phyloP scores from a whole-genome alignment of 176 grass and related monocot species.

The Musa itinerans region DNA sequence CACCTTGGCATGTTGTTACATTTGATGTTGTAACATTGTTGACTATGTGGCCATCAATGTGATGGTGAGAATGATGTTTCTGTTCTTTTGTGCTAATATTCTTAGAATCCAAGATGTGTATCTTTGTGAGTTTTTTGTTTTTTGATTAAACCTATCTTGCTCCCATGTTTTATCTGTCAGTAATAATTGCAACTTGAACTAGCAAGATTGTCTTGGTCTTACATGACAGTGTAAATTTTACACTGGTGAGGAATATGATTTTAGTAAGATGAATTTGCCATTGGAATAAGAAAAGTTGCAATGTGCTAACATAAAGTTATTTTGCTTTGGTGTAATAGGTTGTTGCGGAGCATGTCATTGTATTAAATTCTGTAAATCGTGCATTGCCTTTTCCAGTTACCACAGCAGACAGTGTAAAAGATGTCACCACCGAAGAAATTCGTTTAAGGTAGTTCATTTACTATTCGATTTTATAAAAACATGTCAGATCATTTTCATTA shows the following conservation, averaged over 20 bases:
- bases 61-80: not conserved
- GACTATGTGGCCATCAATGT: not conserved
- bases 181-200: not conserved
- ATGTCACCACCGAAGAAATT: conserved; percentile 85
- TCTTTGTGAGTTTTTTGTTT: not conserved
- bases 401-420: conserved; percentile 64
- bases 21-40: not conserved
- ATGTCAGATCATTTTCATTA: not conserved
- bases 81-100: not conserved
- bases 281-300: not conserved
- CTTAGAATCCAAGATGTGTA: not conserved
- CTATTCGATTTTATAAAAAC: conserved; percentile 4
- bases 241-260: not conserved
- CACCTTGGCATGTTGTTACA: not conserved
- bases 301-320: not conserved
- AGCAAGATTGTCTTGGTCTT: not conserved
- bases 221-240: not conserved
- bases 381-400: conserved; percentile 88
- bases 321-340: conserved; percentile 33
- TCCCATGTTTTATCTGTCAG: not conserved
- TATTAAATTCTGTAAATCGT: conserved; percentile 75
- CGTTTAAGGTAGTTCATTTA: conserved; percentile 62
- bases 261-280: not conserved
- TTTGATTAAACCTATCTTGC: not conserved
- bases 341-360: conserved; percentile 50